Base-by-base conservation (phyloP, 306 rosid species). In the Pterocarpus macrocarpus region DNA sequence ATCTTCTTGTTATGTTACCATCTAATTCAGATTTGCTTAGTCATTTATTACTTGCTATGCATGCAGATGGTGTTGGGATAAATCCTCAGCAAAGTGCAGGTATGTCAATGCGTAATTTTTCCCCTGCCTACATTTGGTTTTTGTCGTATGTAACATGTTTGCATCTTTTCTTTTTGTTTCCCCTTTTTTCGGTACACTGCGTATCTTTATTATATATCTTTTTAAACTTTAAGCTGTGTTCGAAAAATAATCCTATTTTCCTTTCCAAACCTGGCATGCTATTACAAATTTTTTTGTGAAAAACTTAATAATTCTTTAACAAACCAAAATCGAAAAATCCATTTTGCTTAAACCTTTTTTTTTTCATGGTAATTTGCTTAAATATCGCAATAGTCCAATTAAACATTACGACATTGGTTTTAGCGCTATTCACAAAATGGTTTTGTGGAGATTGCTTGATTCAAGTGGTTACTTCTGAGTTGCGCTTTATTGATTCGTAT, bases 21-120 rank as follows among this genome's bases (percentile, higher is more conserved):
- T 58, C 74, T n/a, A 68, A 52, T 17, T 68, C 50, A 10, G 28
- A 33, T 69, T 71, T 78, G 32, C 63, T 4, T 22, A 41, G 36
- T 67, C 16, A 15, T 34, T 70, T 15, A 1, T 63, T 53, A 5
- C 9, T 77, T 83, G 4, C 39, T 43, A 61, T 75, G 64, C 35
- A 4, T 84, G 88, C 88, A 90, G 97, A 90, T 87, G 97, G 94
- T 62, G 92, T 92, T 73, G 97, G 97, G 79, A 90, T 92, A 75
- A 92, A 92, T 86, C 97, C 94, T 72, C 97, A 92, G 85, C 97
- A 92, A 85, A 92, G 94, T 77, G 97, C 94, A 56, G 97, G 97
- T 92, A 89, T 76, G 71, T 52, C 78, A 16, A 76, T 8, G 22
- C 72, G 28, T 22, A 22, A 22, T 22, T 22, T 22, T 2, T 3